phyloP scores from a whole-genome alignment of 768 basidiomycete genomes.

The Agaricus sinodeliciosus region DNA sequence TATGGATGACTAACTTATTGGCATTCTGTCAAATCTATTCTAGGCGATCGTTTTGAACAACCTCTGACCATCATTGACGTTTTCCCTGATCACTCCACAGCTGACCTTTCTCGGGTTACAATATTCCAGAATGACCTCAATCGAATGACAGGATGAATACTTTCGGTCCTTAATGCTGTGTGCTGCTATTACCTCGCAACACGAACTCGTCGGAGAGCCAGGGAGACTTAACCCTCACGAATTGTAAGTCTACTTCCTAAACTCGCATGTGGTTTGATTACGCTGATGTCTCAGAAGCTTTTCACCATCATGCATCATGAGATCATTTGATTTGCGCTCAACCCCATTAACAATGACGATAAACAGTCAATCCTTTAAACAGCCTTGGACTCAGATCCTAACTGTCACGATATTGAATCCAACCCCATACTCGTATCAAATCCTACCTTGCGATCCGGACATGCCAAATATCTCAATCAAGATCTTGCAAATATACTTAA shows the following conservation, averaged over 20 bases:
- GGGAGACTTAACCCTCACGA: too few species aligned
- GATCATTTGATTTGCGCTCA: not conserved
- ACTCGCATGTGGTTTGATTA: conserved; percentile 1
- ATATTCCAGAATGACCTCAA: not conserved
- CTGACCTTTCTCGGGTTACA: not conserved
- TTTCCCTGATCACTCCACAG: not conserved
- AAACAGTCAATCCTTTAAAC: too few species aligned
- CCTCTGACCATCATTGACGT: not conserved
- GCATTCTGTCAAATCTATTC: not conserved
- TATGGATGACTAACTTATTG: not conserved
- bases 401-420: too few species aligned
- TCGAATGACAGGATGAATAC: not conserved
- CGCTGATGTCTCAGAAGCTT: not conserved
- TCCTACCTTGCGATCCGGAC: conserved; percentile 5
- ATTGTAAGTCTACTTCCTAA: not conserved
- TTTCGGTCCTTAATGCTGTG: not conserved
- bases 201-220: conserved; percentile 1
- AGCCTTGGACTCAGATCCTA: too few species aligned
- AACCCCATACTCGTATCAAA: too few species aligned
- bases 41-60: not conserved
- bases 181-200: not conserved
- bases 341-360: not conserved
- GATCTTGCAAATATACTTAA: not conserved
- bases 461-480: not conserved
- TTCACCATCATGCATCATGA: not conserved